These are phyloP conservation scores for Termitomyces sp. DNA, from an alignment of 768 basidiomycete species.

Conservation along the genomic window DNA sequence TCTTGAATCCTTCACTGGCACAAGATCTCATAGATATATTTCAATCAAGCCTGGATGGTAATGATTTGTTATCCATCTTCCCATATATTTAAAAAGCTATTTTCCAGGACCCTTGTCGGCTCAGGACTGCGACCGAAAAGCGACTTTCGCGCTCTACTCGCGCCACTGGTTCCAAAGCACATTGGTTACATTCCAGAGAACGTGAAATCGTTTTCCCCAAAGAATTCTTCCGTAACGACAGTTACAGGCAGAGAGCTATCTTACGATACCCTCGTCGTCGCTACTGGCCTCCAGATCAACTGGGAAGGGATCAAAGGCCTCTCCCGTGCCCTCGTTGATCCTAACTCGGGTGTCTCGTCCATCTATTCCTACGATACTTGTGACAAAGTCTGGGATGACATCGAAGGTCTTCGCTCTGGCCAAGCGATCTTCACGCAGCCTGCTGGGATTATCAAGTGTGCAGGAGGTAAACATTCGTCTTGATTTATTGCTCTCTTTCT, in stretches of 20 bases:
- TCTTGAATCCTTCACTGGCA: neutral
- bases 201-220: slow-evolving; percentile 71
- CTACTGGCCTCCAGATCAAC: slow-evolving; percentile 84
- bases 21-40: neutral
- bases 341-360: slow-evolving; percentile 76
- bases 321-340: slow-evolving; percentile 67
- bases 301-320: slow-evolving; percentile 74
- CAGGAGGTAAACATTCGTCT: slow-evolving; percentile 52
- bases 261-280: slow-evolving; percentile 87
- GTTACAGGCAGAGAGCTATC: slow-evolving; percentile 59
- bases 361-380: slow-evolving; percentile 90
- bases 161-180: slow-evolving; percentile 67
- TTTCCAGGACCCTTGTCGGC: slow-evolving; percentile 81
- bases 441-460: slow-evolving; percentile 88
- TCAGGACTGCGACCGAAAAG: slow-evolving; percentile 75
- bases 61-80: slow-evolving; percentile 9
- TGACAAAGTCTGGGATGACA: slow-evolving; percentile 84
- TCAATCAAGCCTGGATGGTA: slow-evolving; percentile 82
- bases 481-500: neutral
- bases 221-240: slow-evolving; percentile 67
- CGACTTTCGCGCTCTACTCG: slow-evolving; percentile 59
- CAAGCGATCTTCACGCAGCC: slow-evolving; percentile 95
- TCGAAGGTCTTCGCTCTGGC: slow-evolving; percentile 69
- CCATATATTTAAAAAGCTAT: neutral
- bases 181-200: slow-evolving; percentile 68